Percentiles rank a stretch among this genome's conserved stretches.
These are phyloP conservation scores for Penicillium sp. DNA, from an alignment of 2,329 filamentous ascomycete species.

Conservation along the genomic window DNA sequence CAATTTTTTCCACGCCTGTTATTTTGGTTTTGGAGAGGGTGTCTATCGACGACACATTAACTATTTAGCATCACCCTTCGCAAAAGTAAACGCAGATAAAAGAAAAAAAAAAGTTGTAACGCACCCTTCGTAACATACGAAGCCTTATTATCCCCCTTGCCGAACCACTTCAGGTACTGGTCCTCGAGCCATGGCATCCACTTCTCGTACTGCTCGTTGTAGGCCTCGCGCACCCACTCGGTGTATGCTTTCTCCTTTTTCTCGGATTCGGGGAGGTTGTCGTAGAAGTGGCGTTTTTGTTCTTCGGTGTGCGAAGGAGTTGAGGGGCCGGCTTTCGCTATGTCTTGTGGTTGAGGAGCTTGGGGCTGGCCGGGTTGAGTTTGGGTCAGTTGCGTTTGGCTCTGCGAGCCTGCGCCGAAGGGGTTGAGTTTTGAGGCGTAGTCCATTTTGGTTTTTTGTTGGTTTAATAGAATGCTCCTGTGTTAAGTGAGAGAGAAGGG, in stretches of 20 bases:
- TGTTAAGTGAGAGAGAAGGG: too few species aligned
- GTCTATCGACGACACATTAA: slow-evolving; percentile 38
- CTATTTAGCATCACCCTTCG: not conserved
- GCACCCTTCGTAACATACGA: slow-evolving; percentile 59
- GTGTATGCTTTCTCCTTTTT: slow-evolving; percentile 31
- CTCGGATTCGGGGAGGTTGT: slow-evolving; percentile 20
- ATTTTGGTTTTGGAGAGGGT: slow-evolving; percentile 58
- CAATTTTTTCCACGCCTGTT: slow-evolving; percentile 55
- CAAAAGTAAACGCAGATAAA: not conserved
- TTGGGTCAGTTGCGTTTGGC: not conserved
- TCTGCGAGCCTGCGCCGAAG: not conserved
- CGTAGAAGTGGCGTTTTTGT: slow-evolving; percentile 28
- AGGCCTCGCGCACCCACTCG: slow-evolving; percentile 52
- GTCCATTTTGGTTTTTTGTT: not conserved
- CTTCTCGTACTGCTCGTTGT: slow-evolving; percentile 59
- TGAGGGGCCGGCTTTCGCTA: not conserved
- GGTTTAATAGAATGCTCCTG: not conserved
- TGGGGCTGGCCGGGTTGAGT: not conserved
- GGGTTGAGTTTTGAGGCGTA: slow-evolving; percentile 1
- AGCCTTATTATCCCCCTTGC: slow-evolving; percentile 60
- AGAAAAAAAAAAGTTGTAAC: not conserved
- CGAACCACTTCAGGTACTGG: slow-evolving; percentile 60
- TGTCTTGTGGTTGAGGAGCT: slow-evolving; percentile 4
- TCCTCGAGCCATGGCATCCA: slow-evolving; percentile 65
- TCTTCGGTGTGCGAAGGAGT: slow-evolving; percentile 24